A percentile compares a stretch with the other conserved stretches of the same genome.
phyloP scores from a whole-genome alignment of 2,329 filamentous ascomycete genomes.

The Botrytis medusae region DNA sequence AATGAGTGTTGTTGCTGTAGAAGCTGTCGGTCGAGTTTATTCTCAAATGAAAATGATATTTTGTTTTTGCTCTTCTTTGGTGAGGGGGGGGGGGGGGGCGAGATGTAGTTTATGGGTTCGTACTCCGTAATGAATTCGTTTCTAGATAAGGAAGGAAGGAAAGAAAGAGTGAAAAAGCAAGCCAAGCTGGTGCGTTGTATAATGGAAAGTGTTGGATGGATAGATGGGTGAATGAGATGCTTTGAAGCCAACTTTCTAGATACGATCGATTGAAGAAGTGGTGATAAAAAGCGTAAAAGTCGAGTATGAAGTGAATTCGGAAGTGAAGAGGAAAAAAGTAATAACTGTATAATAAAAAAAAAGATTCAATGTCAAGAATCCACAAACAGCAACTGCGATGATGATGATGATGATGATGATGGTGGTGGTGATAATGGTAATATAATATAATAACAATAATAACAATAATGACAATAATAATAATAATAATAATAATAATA shows the following conservation, averaged over 20 bases:
- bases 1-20: conserved; percentile 7
- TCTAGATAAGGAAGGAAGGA: neutral
- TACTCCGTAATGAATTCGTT: neutral
- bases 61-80: neutral
- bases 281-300: neutral
- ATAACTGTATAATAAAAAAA: neutral
- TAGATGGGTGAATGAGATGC: neutral
- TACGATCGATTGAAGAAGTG: neutral
- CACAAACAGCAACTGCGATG: neutral
- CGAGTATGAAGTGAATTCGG: neutral
- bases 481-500: neutral
- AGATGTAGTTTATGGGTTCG: neutral
- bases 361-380: neutral
- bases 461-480: neutral
- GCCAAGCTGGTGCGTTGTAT: neutral
- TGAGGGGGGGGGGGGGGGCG: too few relatives aligned
- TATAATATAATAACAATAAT: neutral
- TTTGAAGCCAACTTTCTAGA: neutral
- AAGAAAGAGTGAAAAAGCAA: neutral
- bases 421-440: too few relatives aligned
- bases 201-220: neutral
- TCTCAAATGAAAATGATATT: conserved; percentile 2
- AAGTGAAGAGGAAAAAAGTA: neutral
- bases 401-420: neutral
- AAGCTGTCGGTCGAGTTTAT: conserved; percentile 1